These are phyloP conservation scores for Jimgerdemannia lactiflua DNA, from an alignment of 192 early-diverging fungal species.

Conservation along the genomic window DNA sequence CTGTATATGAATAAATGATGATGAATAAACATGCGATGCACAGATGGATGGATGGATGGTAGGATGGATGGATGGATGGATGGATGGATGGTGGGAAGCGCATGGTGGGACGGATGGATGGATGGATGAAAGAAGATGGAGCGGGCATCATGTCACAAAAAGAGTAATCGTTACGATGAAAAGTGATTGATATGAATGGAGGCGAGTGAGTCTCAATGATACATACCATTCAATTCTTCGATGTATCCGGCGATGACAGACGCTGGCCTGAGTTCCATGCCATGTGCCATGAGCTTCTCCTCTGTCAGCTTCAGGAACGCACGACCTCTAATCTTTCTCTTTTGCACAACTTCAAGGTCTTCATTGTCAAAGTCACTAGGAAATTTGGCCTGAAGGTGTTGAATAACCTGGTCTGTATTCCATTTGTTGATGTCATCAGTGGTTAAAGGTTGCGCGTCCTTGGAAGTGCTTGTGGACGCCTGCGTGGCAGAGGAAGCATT, in stretches of 20 bases:
- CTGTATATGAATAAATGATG: no score
- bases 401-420: slow-evolving; percentile 4
- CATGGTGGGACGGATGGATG: neutral
- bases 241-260: neutral
- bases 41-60: no score
- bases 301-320: neutral
- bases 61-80: no score
- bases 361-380: neutral
- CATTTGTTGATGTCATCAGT: slow-evolving; percentile 3
- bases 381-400: slow-evolving; percentile 8
- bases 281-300: neutral
- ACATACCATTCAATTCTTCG: neutral
- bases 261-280: neutral
- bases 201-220: no score
- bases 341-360: neutral
- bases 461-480: neutral
- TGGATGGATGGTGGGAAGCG: no score
- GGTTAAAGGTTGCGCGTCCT: slow-evolving; percentile 2
- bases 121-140: neutral
- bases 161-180: no score
- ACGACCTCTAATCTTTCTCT: neutral
- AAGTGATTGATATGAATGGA: no score
- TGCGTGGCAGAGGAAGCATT: neutral
- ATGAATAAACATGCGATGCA: no score
- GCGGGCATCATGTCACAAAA: no score